These are phyloP conservation scores for Apiospora koreana DNA, from an alignment of 2,329 filamentous ascomycete species.

Conservation along the genomic window DNA sequence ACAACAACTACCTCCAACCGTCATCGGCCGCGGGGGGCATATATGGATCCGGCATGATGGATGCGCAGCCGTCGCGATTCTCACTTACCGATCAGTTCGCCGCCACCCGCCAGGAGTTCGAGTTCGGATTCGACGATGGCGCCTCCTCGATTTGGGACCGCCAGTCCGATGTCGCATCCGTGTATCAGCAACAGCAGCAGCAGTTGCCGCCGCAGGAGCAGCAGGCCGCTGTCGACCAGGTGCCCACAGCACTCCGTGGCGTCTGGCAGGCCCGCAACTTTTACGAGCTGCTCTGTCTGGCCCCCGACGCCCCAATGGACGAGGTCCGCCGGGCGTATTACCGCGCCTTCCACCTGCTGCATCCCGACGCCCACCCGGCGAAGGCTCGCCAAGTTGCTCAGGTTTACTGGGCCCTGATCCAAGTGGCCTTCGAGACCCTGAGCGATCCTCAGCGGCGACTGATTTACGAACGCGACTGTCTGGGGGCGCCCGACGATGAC, in stretches of 20 bases:
- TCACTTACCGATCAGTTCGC: constrained; percentile 51
- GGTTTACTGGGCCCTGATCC: constrained; percentile 41
- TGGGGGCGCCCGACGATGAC: constrained; percentile 1
- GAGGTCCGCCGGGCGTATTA: constrained; percentile 46
- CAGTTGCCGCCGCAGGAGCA: constrained; percentile 19
- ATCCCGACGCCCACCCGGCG: constrained; percentile 43
- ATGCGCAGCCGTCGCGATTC: constrained; percentile 41
- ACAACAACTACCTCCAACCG: not conserved
- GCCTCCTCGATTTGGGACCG: constrained; percentile 42
- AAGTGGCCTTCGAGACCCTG: constrained; percentile 50
- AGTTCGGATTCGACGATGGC: constrained; percentile 49
- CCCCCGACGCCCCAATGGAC: constrained; percentile 34
- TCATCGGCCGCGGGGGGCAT: not conserved
- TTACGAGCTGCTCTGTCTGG: constrained; percentile 48
- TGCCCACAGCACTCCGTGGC: constrained; percentile 12
- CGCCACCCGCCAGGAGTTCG: constrained; percentile 45
- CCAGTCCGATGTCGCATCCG: constrained; percentile 19
- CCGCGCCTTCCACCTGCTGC: constrained; percentile 45
- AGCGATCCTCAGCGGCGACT: constrained; percentile 43
- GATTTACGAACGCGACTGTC: constrained; percentile 38
- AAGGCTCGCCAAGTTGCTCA: constrained; percentile 40
- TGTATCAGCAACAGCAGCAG: not conserved
- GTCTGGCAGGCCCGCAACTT: constrained; percentile 33
- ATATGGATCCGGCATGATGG: not conserved
- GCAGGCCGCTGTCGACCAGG: constrained; percentile 10